Conservation (phyloP, 2,329 filamentous ascomycete species). For the Calonectria pauciramosa region DNA sequence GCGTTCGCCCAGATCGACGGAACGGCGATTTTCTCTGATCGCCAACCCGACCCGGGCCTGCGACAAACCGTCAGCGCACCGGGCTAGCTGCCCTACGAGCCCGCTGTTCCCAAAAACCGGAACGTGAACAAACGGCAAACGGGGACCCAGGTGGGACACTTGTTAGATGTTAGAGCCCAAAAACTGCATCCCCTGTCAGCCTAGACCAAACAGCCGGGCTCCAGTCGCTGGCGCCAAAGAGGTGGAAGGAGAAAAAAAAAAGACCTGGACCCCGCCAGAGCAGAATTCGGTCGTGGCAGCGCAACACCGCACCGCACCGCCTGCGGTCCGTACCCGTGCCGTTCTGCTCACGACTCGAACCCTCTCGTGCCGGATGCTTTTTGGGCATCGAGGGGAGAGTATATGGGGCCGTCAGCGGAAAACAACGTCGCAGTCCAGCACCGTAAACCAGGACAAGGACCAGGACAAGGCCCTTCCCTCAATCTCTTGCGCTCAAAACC, state of each 20-base stretch:
- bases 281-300: background rate
- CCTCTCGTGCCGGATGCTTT: background rate
- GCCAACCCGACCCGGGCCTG: background rate
- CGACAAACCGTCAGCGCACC: background rate
- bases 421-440: background rate
- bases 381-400: background rate
- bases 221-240: background rate
- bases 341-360: background rate
- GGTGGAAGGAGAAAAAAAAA: background rate
- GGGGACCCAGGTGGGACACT: background rate
- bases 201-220: conserved; percentile 4
- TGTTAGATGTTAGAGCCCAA: background rate
- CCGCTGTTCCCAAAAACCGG: background rate
- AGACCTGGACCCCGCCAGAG: background rate
- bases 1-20: conserved; percentile 9
- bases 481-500: background rate
- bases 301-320: conserved; percentile 8
- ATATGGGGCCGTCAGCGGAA: background rate
- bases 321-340: background rate
- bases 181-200: background rate
- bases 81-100: background rate
- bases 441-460: background rate
- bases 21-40: conserved; percentile 8
- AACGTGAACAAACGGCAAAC: conserved; percentile 1
- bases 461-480: background rate